Evolutionary conservation across 208 protist species (phyloP).

Genomic region (Wallacemonas sp.): DNA sequence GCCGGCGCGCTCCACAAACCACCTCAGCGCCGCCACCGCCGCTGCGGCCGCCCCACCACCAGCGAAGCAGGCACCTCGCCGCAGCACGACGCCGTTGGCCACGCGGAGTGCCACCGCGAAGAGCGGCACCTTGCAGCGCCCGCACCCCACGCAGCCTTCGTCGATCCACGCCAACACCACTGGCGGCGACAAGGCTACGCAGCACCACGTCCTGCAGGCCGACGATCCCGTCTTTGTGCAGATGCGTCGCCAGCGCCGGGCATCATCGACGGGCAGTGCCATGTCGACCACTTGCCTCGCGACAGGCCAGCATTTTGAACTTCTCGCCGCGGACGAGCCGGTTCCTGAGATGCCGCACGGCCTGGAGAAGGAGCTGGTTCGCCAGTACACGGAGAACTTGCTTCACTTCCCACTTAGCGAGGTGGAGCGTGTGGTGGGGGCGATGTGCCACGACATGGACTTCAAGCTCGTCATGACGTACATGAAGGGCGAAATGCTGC

Average conservation of each 20-base stretch:
- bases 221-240: conserved; percentile 21
- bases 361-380: conserved; percentile 37
- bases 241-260: conserved; percentile 17
- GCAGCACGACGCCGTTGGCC: too few relatives aligned
- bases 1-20: background rate
- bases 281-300: background rate
- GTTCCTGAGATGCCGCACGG: conserved; percentile 37
- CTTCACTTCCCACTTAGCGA: conserved; percentile 35
- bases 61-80: background rate
- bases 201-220: background rate
- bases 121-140: too few relatives aligned
- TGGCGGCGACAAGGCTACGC: background rate
- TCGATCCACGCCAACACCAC: too few relatives aligned
- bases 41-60: background rate
- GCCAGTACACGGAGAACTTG: conserved; percentile 44
- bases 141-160: background rate
- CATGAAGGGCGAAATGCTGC: conserved; percentile 36
- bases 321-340: conserved; percentile 28
- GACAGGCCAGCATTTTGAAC: conserved; percentile 16
- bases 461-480: conserved; percentile 40
- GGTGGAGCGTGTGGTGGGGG: conserved; percentile 44
- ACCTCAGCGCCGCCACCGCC: background rate
- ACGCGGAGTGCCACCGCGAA: background rate
- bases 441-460: conserved; percentile 27
- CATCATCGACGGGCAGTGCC: conserved; percentile 15